phyloP scores from a whole-genome alignment of 371 early-diverging fungal genomes.

The Phascolomyces articulosus region DNA sequence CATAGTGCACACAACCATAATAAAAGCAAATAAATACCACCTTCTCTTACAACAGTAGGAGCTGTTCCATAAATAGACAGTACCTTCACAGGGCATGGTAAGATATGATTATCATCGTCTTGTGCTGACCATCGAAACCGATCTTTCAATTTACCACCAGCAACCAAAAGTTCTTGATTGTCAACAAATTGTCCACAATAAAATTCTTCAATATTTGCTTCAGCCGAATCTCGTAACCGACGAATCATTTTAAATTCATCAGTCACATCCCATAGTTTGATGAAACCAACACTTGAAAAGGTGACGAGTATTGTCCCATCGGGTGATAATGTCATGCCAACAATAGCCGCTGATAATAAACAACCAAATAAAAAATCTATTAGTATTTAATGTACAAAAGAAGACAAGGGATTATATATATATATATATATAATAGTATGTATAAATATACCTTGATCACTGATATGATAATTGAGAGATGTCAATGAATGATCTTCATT shows the following conservation, averaged over 20 bases:
- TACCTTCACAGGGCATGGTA: conserved; percentile 87
- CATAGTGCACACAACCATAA: neutral
- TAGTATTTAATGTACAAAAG: neutral
- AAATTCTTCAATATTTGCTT: conserved; percentile 88
- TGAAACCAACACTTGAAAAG: conserved; percentile 80
- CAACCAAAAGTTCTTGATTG: conserved; percentile 26
- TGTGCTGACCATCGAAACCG: conserved; percentile 83
- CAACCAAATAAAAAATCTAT: neutral
- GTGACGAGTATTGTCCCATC: conserved; percentile 86
- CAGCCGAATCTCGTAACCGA: conserved; percentile 75
- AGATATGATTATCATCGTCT: conserved; percentile 90
- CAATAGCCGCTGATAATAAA: conserved; percentile 59
- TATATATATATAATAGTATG: neutral
- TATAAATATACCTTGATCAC: conserved; percentile 24
- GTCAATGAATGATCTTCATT: conserved; percentile 67
- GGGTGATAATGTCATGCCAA: conserved; percentile 78
- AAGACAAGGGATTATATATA: neutral
- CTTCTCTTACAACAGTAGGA: too few species aligned
- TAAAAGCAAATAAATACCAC: neutral
- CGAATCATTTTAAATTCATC: conserved; percentile 65
- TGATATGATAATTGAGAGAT: conserved; percentile 48
- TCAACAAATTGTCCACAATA: conserved; percentile 79
- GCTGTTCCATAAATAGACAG: neutral
- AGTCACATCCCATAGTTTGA: conserved; percentile 80
- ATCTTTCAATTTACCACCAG: conserved; percentile 73